phyloP scores from a whole-genome alignment of 768 basidiomycete genomes.

The Paxillus involutus region DNA sequence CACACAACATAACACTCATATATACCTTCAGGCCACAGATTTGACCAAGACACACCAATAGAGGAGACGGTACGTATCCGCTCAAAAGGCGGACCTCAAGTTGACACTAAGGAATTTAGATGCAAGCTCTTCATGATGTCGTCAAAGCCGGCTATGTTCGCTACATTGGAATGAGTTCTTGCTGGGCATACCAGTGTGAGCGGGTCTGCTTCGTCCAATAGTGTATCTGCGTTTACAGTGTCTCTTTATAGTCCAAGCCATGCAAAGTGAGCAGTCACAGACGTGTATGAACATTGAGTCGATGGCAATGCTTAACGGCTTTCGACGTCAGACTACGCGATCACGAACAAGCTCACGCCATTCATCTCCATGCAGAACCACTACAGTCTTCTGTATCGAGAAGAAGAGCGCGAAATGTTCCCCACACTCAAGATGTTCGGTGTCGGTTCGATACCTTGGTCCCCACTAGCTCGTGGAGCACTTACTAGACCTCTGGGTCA shows the following conservation, averaged over 20 bases:
- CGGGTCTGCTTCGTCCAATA: neutral
- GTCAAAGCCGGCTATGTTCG: constrained; percentile 49
- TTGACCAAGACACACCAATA: constrained; percentile 51
- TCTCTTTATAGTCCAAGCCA: constrained; percentile 33
- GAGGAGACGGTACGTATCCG: constrained; percentile 36
- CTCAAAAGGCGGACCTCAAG: neutral
- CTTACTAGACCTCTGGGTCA: constrained; percentile 34
- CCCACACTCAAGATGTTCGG: constrained; percentile 48
- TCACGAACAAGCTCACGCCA: constrained; percentile 43
- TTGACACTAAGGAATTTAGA: constrained; percentile 17
- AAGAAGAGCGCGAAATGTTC: constrained; percentile 61
- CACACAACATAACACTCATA: neutral
- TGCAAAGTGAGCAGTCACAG: constrained; percentile 32
- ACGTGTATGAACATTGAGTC: neutral
- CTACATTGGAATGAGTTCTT: constrained; percentile 46
- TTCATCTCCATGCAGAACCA: constrained; percentile 70
- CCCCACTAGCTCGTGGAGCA: constrained; percentile 39
- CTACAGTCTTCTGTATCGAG: constrained; percentile 55
- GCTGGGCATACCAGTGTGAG: constrained; percentile 41
- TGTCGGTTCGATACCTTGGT: constrained; percentile 47
- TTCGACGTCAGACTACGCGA: constrained; percentile 35
- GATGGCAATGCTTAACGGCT: neutral
- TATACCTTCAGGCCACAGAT: constrained; percentile 40
- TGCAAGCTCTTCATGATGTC: constrained; percentile 52
- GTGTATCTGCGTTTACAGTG: neutral